Base-by-base conservation (phyloP, 2,329 filamentous ascomycete species). In the Fusarium sp. region DNA sequence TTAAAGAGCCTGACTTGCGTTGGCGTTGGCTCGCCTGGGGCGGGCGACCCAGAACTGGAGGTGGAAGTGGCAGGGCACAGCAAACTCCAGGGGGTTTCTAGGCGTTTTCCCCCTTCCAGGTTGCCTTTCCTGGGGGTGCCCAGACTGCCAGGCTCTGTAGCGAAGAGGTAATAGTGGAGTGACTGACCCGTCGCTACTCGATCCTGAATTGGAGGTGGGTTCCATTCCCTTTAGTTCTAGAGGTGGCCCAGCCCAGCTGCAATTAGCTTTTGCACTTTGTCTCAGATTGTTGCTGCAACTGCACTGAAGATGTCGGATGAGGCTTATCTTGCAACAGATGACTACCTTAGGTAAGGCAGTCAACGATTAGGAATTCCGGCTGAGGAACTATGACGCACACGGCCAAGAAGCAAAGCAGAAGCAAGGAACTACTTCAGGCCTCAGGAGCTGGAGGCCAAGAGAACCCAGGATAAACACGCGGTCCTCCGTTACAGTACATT, bases 51-150 rank as follows among this genome's bases (percentile, higher is more conserved):
- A 37, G 35, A 52, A 45, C 46, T 30, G 10, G 26, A 26, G 9
- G 44, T 30, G 58, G 53, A 60, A 51, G 65, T 67, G 65, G 65
- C 65, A 56, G 59, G 50, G 59, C 54, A 65, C 54, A 56, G 35
- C 35, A 55, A 53, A 53, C 50, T 62, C 65, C 50, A 65, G 65
- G 65, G 65, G 65, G 52, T 51, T 59, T 44, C 30, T 37, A 64
- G 61, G 61, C 65, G 60, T 68, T 65, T 56, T 56, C 22, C 35
- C 53, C 35, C 61, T 22, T n/a, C 46, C 19, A 30, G 28, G 28
- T 30, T 30, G 10, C 11, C 39, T 56, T 49, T 65, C 40, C 45
- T 49, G 65, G 65, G 65, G 56, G 35, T 39, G 35, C 41, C 57
- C 49, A 33, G 54, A 19, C 28, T 45, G 6, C 14, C 7, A 26